Evolutionary conservation across 495 filamentous ascomycete species (phyloP), one percentile per base, ranked within the genome.

Genomic region (Corynascus novoguineensis): DNA sequence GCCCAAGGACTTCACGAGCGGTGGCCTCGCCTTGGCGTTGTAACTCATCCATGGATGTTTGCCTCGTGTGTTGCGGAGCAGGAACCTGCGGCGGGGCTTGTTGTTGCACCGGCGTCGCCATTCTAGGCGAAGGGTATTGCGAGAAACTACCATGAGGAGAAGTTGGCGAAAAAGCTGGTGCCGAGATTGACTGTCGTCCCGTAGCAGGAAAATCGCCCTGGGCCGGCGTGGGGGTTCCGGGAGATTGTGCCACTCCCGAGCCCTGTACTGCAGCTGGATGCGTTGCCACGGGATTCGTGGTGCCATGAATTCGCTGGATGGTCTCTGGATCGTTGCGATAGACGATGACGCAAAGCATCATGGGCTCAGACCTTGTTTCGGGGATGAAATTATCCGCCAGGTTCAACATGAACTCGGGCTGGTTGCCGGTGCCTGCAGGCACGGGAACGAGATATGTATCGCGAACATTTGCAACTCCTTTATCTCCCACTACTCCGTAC

Each of bases 401-500:
- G 53, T 90, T 83, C 51, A 86, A 78, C 60, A 95, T 78, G 63
- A 93, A 92, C 41, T 90, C 86, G 0, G 86, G 86, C 8, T 74
- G 64, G 17, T 69, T 69, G 7, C 66, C 71, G n/a, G 69, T 70
- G 34, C 83, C 86, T 9, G 83, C 77, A 35, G 86, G 78, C n/a
- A 90, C 78, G 11, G 87, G 85, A 21, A 90, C 79, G n/a, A 91
- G 71, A 59, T 91, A 91, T 2, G 84, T 88, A 60, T 91, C 87
- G 41, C 86, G 84, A 46, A 90, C 84, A 27, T 85, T 86, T n/a
- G 81, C 69, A 0, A 83, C 76, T 22, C 73, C 76, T 60, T 87
- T 88, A 56, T 86, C 85, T 5, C 84, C 83, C 10, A 93, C 75
- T 6, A 95, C 90, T 22, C 90, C 91, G 65, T 92, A 96, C 29